phyloP scores from a whole-genome alignment of 2,329 filamentous ascomycete genomes.

The Colletotrichum viniferum region DNA sequence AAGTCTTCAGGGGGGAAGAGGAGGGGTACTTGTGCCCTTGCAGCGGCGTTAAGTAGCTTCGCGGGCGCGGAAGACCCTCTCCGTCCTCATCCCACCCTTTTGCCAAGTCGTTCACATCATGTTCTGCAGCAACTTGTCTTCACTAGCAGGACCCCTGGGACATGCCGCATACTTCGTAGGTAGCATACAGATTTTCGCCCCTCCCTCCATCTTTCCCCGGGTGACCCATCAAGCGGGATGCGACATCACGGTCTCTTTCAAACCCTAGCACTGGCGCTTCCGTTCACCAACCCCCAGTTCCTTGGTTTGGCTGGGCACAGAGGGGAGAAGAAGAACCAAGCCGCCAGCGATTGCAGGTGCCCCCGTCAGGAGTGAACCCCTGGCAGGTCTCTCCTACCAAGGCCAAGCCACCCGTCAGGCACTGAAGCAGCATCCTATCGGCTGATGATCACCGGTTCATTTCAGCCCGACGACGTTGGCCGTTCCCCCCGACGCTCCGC shows the following conservation, averaged over 20 bases:
- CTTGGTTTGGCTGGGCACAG: neutral
- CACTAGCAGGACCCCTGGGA: neutral
- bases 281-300: neutral
- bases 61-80: neutral
- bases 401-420: neutral
- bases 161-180: neutral
- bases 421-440: neutral
- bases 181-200: neutral
- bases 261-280: neutral
- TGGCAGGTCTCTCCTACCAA: neutral
- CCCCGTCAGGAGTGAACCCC: neutral
- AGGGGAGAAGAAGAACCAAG: neutral
- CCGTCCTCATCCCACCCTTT: neutral
- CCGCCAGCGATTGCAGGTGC: neutral
- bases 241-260: neutral
- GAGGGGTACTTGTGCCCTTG: neutral
- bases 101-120: neutral
- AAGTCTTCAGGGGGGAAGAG: neutral
- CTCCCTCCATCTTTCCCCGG: neutral
- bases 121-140: neutral
- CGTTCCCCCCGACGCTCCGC: neutral
- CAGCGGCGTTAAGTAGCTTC: neutral
- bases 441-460: constrained; percentile 12
- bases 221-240: constrained; percentile 10
- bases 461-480: constrained; percentile 13